These are phyloP conservation scores for Colletotrichum filicis DNA, from an alignment of 2,329 filamentous ascomycete species.

Conservation along the genomic window DNA sequence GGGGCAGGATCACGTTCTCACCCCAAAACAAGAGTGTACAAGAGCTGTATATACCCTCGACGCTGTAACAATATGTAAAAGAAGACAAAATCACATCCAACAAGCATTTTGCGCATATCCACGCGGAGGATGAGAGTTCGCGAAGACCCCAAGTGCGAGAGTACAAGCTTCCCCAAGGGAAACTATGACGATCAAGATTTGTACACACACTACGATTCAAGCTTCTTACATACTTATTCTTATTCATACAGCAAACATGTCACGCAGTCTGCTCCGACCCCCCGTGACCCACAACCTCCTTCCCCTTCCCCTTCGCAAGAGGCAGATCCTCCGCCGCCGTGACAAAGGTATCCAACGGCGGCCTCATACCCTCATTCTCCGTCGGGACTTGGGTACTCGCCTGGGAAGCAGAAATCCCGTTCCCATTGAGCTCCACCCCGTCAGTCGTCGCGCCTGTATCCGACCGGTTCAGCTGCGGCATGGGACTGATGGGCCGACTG, in stretches of 20 bases:
- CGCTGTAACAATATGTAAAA: constrained; percentile 35
- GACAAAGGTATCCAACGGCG: constrained; percentile 64
- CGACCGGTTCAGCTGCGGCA: constrained; percentile 15
- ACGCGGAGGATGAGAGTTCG: background rate
- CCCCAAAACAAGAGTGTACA: background rate
- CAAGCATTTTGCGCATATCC: background rate
- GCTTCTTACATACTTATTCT: constrained; percentile 1
- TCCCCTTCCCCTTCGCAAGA: constrained; percentile 32
- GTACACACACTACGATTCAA: background rate
- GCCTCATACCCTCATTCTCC: constrained; percentile 41
- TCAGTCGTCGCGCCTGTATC: background rate
- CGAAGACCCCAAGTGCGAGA: background rate
- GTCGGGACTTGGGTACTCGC: background rate
- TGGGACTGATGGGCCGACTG: constrained; percentile 48
- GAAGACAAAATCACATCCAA: background rate
- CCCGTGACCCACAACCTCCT: constrained; percentile 7
- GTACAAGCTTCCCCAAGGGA: background rate
- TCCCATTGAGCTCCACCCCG: background rate
- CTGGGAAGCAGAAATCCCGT: constrained; percentile 1
- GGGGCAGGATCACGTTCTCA: background rate
- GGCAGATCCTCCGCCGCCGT: constrained; percentile 62
- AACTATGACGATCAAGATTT: background rate
- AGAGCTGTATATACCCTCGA: constrained; percentile 32
- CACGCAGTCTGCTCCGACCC: constrained; percentile 2
- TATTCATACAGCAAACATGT: background rate